Base-by-base conservation (phyloP, 306 rosid genomes). In the Trifolium subterraneum region DNA sequence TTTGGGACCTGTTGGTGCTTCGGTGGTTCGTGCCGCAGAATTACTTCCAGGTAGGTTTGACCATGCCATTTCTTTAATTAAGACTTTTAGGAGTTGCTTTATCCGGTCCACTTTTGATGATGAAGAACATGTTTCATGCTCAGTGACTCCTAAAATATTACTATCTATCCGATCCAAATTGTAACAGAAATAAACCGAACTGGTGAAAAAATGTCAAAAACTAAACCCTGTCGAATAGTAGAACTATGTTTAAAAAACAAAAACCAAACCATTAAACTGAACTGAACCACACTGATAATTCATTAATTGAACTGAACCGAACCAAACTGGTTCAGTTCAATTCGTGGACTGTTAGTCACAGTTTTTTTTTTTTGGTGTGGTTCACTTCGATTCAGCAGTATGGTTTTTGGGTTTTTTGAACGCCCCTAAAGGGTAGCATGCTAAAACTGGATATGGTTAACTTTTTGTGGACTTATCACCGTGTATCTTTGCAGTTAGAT, bases 11-110 rank as follows among this genome's bases (percentile, higher is more conserved):
- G 84, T 87, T 75, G 98, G 98, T 73, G 83, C 87, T 75, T 84
- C 93, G 33, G 91, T 77, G 33, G 96, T 94, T 60, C 88, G 84
- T 78, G 95, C 98, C 36, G 98, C 98, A 31, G 88, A 91, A 79
- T 82, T 94, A 76, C 97, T 87, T 84, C 97, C 98, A 64, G 98
- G 98, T 91, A 31, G 47, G 75, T 64, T 82, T 70, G 39, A 10
- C 75, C 62, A 4, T 56, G 50, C 0, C 47, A 52, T 31, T 52
- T 56, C 55, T 25, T 66, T 8, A 31, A 39, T 71, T 65, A 55
- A 22, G 47, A 35, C 74, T 59, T 56, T 68, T 81, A 55, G 6
- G 50, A 22, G 11, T 12, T 19, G 25, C 62, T 68, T 56, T 48
- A 42, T 54, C 41, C 12, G 10, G 27, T 67, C 35, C 42, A 74